Base-by-base conservation (phyloP, 371 early-diverging fungal genomes). In the Rhizopus delemar region DNA sequence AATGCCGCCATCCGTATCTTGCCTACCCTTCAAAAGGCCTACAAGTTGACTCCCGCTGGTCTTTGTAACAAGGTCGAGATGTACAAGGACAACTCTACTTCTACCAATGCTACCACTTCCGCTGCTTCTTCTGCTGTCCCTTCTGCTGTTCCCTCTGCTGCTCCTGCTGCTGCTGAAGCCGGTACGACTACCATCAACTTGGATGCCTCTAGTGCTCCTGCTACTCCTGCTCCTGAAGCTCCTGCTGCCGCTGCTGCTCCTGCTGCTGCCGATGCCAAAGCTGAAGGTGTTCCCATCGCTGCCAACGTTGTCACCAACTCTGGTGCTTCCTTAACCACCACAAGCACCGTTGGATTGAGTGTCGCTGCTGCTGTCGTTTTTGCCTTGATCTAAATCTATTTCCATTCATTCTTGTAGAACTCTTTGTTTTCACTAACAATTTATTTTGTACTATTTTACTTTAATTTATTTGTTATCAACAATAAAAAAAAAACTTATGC, bases 1-100 rank as follows among this genome's bases (percentile, higher is more conserved):
- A 62, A 71, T 51, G 63, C 61, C 53, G 80, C 80, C 15, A 59
- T 79, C 29, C 59, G 65, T 38, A 66, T 70, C 52, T 55, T 74
- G 33, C 76, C 76, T 31, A 64, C 53, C 29, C 60, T 76, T 16
- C 51, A 70, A 43, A 67, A 66, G 31, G 61, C 52, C 11, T 71
- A 71, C 22, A 56, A 52, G 2, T 52, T 71, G 15, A 62, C 56
- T 12, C 63, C 71, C 12, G 69, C 66, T 51, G 75, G 71, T 46
- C 22, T 39, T 8, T 74, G 75, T 57, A 60, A 59, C 56, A 69
- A 66, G 35, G 59, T 61, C 9, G 53, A 46, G 13, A 45, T 62
- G 5, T 74, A 74, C 48, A 74, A 69, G 64, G 72, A 66, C 32
- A 56, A 38, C 12, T 41, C 43, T 39, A 49, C 52, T 36, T 46